A percentile compares a stretch with the other conserved stretches of the same genome.
Conservation (phyloP, 106 monocot genomes). For the Allium sativum region DNA sequence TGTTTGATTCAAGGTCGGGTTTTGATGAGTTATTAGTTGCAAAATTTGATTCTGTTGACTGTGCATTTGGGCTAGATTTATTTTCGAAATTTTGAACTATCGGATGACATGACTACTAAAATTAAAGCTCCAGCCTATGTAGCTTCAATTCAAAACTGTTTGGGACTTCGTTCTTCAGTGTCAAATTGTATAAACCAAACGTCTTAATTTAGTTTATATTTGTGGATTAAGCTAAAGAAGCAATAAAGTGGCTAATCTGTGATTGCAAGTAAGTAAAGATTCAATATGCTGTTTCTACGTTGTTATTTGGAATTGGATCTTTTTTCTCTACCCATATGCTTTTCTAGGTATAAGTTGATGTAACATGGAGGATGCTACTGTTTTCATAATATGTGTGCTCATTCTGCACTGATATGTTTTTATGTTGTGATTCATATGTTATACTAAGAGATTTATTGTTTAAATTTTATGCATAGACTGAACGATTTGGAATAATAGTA, state of each 20-base stretch:
- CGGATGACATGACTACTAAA: neutral
- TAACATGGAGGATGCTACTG: neutral
- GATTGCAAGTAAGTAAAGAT: too few relatives aligned
- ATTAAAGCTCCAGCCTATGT: neutral
- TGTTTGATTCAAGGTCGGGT: neutral
- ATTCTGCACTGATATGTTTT: neutral
- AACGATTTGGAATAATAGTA: neutral
- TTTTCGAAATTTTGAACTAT: neutral
- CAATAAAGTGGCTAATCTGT: too few relatives aligned
- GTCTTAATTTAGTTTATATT: neutral
- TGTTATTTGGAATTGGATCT: constrained; percentile 2
- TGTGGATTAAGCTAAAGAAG: too few relatives aligned
- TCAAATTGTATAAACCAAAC: neutral
- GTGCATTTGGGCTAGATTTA: constrained; percentile 1
- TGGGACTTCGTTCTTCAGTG: neutral
- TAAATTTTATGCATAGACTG: neutral
- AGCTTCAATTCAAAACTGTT: neutral
- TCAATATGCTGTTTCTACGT: neutral
- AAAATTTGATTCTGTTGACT: neutral
- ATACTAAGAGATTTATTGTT: neutral
- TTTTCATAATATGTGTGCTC: neutral
- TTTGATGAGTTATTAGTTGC: constrained; percentile 4
- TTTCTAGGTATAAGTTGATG: constrained; percentile 7
- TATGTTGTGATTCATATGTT: neutral
- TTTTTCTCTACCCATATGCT: neutral